Conservation (phyloP, 495 filamentous ascomycete species). For the Corynascus novoguineensis region DNA sequence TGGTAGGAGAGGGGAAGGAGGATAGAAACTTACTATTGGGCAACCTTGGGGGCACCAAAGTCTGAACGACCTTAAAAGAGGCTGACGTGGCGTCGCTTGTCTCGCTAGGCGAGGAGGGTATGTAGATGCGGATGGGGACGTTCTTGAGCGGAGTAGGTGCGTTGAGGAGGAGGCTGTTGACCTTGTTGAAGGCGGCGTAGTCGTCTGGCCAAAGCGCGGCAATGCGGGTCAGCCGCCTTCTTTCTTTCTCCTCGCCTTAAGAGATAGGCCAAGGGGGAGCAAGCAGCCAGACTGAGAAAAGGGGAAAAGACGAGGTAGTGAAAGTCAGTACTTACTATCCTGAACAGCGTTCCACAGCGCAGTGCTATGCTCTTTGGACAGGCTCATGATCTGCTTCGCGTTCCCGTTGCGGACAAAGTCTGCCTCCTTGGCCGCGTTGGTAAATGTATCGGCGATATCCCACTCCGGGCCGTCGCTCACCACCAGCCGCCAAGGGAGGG, state of each 20-base stretch:
- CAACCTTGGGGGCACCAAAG: slow-evolving; percentile 49
- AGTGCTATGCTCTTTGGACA: slow-evolving; percentile 83
- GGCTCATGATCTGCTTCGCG: slow-evolving; percentile 85
- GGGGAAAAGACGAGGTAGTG: not conserved
- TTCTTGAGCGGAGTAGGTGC: slow-evolving; percentile 68
- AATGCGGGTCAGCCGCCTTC: not conserved
- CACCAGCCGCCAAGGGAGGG: slow-evolving; percentile 70
- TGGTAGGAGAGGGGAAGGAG: not conserved
- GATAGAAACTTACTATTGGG: slow-evolving; percentile 31
- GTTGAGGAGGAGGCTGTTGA: slow-evolving; percentile 75
- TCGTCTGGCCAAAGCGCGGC: slow-evolving; percentile 52
- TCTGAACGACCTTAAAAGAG: slow-evolving; percentile 65
- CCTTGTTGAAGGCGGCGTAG: slow-evolving; percentile 61
- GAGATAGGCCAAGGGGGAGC: too few relatives aligned
- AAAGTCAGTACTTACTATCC: slow-evolving; percentile 52
- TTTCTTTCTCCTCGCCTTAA: too few relatives aligned
- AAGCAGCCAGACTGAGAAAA: not conserved
- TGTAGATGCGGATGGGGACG: slow-evolving; percentile 81
- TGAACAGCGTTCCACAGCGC: slow-evolving; percentile 80
- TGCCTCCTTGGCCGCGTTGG: slow-evolving; percentile 87
- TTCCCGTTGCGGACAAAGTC: slow-evolving; percentile 89
- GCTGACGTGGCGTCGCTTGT: slow-evolving; percentile 35
- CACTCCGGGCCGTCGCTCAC: slow-evolving; percentile 56
- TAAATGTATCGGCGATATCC: slow-evolving; percentile 82
- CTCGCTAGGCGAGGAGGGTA: slow-evolving; percentile 60